Base-by-base conservation (phyloP, 179 eudicot species). In the Beta lomatogona region DNA sequence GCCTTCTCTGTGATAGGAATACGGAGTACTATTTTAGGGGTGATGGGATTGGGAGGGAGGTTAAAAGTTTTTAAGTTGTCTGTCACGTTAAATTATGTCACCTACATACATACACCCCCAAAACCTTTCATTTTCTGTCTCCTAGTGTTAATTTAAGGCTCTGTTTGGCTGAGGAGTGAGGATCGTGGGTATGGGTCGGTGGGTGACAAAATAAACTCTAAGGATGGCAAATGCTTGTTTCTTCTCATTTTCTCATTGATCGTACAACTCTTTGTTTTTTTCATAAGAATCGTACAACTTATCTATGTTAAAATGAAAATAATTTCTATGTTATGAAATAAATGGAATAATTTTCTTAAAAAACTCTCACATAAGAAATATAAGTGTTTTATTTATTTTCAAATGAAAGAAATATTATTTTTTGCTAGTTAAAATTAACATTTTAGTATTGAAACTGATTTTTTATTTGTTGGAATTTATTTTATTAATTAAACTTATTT, bases 91-190 rank as follows among this genome's bases (percentile, higher is more conserved):
- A 21, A 41, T 41, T 61, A 21, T 76, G 65, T 74, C 48, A 73
- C 77, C 50, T 16, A 53, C 77, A 19, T 52, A 3, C 1, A 36
- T 36, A 36, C 41, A 36, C 2, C 28, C 28, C 28, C 3, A 36
- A 36, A 19, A 71, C 57, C 74, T 45, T 57, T 19, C 60, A 7
- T 58, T 19, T 25, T 54, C 21, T 58, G 18, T 59, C 14, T 36
- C 7, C 21, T 25, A 10, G 45, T 73, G 70, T 36, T 36, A 31
- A 31, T 1, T 14, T 46, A 77, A 64, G 71, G 71, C 18, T 12
- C 5, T 63, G 79, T 77, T 46, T 64, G 79, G 79, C 25, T 48
- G 22, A 76, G 70, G 76, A 48, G 15, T 48, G 22, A 76, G 70
- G 76, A 48, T 0, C 0, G 46, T 71, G 70, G 77, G 52, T 79